phyloP scores from a whole-genome alignment of 345 rosid species.

The Boechera divaricarpa region DNA sequence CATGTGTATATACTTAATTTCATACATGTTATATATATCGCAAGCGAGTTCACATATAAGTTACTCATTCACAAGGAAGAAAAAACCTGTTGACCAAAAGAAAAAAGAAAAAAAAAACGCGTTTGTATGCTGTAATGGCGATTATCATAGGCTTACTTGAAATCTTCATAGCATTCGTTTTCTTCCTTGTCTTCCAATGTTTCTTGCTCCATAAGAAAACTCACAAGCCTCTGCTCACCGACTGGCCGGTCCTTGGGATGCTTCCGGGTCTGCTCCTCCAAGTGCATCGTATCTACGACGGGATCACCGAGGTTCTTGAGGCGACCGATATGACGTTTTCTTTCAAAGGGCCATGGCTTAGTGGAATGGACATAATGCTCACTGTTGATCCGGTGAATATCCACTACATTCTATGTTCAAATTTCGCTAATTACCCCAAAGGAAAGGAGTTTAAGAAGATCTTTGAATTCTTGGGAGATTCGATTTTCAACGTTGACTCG shows the following conservation, averaged over 20 bases:
- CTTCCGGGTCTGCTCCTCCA: not conserved
- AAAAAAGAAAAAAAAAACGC: too few species aligned
- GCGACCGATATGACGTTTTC: not conserved
- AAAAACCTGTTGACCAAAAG: too few species aligned
- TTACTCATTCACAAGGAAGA: too few species aligned
- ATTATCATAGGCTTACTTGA: not conserved
- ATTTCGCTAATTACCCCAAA: not conserved
- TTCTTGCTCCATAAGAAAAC: not conserved
- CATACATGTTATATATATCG: too few species aligned
- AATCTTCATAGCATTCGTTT: slow-evolving; percentile 2
- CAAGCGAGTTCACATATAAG: too few species aligned
- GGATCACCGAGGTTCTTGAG: not conserved
- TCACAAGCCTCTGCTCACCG: not conserved
- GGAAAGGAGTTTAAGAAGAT: not conserved
- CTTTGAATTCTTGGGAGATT: too few species aligned
- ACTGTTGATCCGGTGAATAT: slow-evolving; percentile 1
- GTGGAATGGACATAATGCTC: not conserved
- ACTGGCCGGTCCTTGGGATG: slow-evolving; percentile 8
- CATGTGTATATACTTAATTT: too few species aligned
- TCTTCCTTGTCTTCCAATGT: slow-evolving; percentile 21
- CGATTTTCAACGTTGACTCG: too few species aligned
- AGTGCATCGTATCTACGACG: not conserved
- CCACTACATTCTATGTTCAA: not conserved
- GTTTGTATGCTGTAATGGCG: too few species aligned
- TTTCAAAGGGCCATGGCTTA: not conserved